Evolutionary conservation across 139 green algal genomes (phyloP).

Genomic region (Micromonas commoda): DNA sequence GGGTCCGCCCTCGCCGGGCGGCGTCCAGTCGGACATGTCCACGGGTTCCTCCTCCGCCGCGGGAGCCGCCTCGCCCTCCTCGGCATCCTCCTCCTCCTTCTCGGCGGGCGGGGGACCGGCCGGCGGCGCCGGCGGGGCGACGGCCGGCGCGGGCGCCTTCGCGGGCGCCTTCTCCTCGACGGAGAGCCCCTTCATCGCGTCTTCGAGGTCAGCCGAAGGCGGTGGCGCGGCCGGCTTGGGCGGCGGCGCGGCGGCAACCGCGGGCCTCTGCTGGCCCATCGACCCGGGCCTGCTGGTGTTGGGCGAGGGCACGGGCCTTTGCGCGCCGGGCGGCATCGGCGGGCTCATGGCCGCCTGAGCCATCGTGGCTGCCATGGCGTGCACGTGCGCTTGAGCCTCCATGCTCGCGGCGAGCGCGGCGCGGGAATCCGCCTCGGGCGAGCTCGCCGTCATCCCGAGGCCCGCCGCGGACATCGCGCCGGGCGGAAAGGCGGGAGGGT

Average conservation of each 20-base stretch:
- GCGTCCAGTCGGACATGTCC: neutral
- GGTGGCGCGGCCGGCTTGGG: neutral
- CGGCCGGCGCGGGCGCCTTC: neutral
- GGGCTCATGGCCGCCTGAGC: neutral
- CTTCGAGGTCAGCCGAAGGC: neutral
- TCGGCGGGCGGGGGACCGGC: neutral
- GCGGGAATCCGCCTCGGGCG: neutral
- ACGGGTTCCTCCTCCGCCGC: neutral
- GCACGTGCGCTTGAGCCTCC: neutral
- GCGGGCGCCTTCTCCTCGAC: neutral
- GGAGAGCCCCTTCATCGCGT: neutral
- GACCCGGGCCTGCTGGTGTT: too few relatives aligned
- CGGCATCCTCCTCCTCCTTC: neutral
- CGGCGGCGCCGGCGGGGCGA: too few relatives aligned
- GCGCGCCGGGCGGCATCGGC: neutral
- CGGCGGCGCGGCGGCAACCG: too few relatives aligned
- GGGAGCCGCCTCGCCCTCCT: neutral
- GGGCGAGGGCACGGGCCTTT: neutral
- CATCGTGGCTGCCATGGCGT: neutral
- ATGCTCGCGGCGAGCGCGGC: neutral
- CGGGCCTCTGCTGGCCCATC: neutral
- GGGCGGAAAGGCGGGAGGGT: too few relatives aligned
- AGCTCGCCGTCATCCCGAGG: neutral
- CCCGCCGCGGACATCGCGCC: too few relatives aligned
- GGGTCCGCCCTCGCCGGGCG: neutral